Evolutionary conservation across 768 basidiomycete species (phyloP).

Genomic region (Suillus discolor): DNA sequence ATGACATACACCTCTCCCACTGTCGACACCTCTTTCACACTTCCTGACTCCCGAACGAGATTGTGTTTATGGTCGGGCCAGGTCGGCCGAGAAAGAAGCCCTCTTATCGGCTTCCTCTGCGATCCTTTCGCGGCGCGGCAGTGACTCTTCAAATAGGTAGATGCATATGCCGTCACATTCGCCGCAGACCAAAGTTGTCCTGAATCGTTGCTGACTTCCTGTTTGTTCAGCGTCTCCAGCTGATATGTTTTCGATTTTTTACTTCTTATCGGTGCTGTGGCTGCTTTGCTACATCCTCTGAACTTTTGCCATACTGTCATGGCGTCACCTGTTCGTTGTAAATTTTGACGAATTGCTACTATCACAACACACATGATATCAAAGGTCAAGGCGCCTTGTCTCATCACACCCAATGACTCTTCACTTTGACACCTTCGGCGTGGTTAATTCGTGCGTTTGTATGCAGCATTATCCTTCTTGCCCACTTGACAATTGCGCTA

Average conservation of each 20-base stretch:
- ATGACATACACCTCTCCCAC: background rate
- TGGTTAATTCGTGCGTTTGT: conserved; percentile 8
- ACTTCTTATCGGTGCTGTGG: background rate
- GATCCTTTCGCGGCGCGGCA: conserved; percentile 11
- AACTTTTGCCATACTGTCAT: background rate
- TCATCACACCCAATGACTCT: conserved; percentile 1
- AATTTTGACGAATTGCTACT: background rate
- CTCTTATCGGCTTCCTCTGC: conserved; percentile 15
- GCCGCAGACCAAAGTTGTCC: conserved; percentile 1
- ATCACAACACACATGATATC: background rate
- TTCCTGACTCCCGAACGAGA: background rate
- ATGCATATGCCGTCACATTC: conserved; percentile 8
- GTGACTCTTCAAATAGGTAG: conserved; percentile 8
- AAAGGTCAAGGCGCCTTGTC: conserved; percentile 4
- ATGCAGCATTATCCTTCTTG: conserved; percentile 6
- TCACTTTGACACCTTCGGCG: background rate
- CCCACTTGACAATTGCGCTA: background rate
- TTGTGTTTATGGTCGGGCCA: background rate
- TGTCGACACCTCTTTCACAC: conserved; percentile 1
- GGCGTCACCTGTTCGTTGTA: background rate
- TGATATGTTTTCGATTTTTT: background rate
- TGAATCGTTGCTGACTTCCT: background rate
- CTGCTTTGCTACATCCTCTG: background rate
- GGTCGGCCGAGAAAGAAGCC: background rate
- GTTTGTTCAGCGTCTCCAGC: background rate